Evolutionary conservation across 2,329 filamentous ascomycete genomes (phyloP).

Genomic region (Venturia effusa): DNA sequence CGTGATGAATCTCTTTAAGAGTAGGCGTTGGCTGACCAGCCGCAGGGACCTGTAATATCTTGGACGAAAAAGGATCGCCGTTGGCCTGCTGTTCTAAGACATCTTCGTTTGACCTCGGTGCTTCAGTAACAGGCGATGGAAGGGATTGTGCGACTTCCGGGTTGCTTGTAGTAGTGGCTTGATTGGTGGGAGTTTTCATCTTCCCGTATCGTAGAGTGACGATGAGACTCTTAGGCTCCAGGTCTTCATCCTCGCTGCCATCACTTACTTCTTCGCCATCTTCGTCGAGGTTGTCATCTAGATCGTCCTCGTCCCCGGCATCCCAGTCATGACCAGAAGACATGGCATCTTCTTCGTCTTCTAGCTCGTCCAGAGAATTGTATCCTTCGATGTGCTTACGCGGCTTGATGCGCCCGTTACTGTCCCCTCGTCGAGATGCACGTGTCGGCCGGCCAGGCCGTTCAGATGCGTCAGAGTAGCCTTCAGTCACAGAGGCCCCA

Average conservation of each 20-base stretch:
- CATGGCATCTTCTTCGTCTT: conserved; percentile 53
- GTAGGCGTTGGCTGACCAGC: background rate
- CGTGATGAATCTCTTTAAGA: background rate
- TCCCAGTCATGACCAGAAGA: conserved; percentile 56
- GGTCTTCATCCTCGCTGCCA: conserved; percentile 32
- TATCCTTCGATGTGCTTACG: conserved; percentile 41
- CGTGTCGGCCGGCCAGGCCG: conserved; percentile 33
- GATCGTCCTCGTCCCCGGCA: conserved; percentile 60
- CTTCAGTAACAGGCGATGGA: background rate
- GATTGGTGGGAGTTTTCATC: background rate
- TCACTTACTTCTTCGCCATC: conserved; percentile 37
- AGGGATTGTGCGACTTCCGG: background rate
- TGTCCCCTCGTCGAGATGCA: conserved; percentile 19
- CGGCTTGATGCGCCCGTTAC: conserved; percentile 30
- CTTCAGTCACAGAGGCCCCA: conserved; percentile 32
- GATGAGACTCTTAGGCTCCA: conserved; percentile 48
- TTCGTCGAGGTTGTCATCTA: conserved; percentile 51
- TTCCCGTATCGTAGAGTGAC: conserved; percentile 49
- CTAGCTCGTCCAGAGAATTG: conserved; percentile 50
- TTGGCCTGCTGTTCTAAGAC: background rate
- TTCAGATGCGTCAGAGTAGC: conserved; percentile 28
- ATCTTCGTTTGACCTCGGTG: background rate
- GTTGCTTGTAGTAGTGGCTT: background rate
- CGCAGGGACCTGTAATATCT: background rate
- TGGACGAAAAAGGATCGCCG: background rate